These are phyloP conservation scores for Tolypocladium paradoxum DNA, from an alignment of 2,329 filamentous ascomycete species.

Conservation along the genomic window DNA sequence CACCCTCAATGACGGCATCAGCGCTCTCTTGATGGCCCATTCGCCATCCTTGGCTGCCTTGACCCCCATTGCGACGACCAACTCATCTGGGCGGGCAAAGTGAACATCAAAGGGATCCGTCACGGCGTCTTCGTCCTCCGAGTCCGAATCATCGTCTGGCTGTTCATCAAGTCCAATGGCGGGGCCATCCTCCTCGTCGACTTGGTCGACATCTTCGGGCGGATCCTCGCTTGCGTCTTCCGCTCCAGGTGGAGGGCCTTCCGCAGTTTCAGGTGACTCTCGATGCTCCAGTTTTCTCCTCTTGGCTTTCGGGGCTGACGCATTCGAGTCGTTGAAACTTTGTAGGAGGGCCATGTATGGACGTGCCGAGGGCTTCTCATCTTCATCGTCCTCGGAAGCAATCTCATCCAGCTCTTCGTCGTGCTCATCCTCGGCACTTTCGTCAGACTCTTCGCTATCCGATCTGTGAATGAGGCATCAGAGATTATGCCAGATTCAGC, in stretches of 20 bases:
- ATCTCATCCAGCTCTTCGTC: slow-evolving; percentile 27
- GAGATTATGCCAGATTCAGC: background rate
- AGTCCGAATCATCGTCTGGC: slow-evolving; percentile 25
- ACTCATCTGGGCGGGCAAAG: slow-evolving; percentile 59
- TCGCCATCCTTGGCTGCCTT: slow-evolving; percentile 36
- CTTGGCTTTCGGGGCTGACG: slow-evolving; percentile 35
- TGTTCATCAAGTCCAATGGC: slow-evolving; percentile 12
- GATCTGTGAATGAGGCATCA: background rate
- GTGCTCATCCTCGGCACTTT: slow-evolving; percentile 16
- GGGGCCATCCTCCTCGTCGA: slow-evolving; percentile 11
- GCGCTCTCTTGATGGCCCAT: slow-evolving; percentile 39
- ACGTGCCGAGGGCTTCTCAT: slow-evolving; percentile 28
- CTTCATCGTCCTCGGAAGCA: slow-evolving; percentile 33
- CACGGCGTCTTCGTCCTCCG: slow-evolving; percentile 41
- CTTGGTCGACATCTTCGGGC: slow-evolving; percentile 12
- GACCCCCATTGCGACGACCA: slow-evolving; percentile 43
- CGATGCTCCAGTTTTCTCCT: slow-evolving; percentile 43
- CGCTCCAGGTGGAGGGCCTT: slow-evolving; percentile 12
- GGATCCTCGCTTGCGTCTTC: slow-evolving; percentile 30
- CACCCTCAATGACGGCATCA: slow-evolving; percentile 35
- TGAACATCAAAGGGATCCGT: slow-evolving; percentile 72
- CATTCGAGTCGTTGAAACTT: slow-evolving; percentile 36
- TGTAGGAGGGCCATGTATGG: slow-evolving; percentile 50
- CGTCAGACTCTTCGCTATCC: slow-evolving; percentile 13
- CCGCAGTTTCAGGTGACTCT: slow-evolving; percentile 10